These are phyloP conservation scores for Claviceps spartinae DNA, from an alignment of 2,329 filamentous ascomycete species.

Conservation along the genomic window DNA sequence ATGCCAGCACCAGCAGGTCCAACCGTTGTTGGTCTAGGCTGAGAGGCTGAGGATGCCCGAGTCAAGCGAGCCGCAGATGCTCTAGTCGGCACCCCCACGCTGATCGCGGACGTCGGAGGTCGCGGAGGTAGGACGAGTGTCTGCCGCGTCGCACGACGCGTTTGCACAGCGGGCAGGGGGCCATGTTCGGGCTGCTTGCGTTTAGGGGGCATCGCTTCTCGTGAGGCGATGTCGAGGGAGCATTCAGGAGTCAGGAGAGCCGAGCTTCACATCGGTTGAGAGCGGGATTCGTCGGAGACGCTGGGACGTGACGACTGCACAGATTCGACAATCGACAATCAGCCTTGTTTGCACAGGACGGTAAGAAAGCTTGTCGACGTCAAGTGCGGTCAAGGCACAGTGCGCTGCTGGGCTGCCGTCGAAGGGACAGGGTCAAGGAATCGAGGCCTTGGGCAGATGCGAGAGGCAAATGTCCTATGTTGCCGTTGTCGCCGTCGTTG, in stretches of 20 bases:
- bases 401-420: background rate
- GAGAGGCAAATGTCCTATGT: background rate
- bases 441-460: background rate
- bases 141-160: constrained; percentile 28
- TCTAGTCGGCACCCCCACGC: background rate
- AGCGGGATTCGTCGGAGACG: background rate
- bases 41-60: background rate
- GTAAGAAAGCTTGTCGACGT: background rate
- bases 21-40: background rate
- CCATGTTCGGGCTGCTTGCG: constrained; percentile 21
- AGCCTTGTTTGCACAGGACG: background rate
- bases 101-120: constrained; percentile 9
- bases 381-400: background rate
- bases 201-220: constrained; percentile 22
- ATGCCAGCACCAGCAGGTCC: background rate
- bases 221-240: background rate
- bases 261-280: no score
- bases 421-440: background rate
- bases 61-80: background rate
- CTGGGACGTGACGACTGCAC: background rate
- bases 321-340: background rate
- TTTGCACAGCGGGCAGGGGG: constrained; percentile 10
- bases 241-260: no score
- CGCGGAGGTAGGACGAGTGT: constrained; percentile 19
- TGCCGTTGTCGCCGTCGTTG: no score